Conservation (phyloP, 306 rosid genomes). For the Hippophae tibetana region DNA sequence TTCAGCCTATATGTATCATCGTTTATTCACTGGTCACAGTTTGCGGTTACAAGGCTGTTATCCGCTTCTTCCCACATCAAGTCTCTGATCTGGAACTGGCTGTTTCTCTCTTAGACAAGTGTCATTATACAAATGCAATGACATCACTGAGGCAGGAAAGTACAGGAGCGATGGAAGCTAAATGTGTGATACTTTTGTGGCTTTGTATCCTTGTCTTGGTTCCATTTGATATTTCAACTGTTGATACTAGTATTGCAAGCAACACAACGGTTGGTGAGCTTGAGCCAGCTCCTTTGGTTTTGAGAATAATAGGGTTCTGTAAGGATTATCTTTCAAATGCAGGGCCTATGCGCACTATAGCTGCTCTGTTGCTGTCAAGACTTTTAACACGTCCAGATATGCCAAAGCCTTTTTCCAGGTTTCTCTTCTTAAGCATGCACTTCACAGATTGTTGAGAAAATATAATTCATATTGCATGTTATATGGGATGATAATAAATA, state of each 20-base stretch:
- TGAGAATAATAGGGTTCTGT: constrained; percentile 69
- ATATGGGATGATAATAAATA: constrained; percentile 4
- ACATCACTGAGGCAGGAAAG: constrained; percentile 70
- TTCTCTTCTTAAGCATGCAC: constrained; percentile 4
- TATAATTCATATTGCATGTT: background rate
- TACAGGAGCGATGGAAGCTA: constrained; percentile 89
- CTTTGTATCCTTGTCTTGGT: constrained; percentile 83
- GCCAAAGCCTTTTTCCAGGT: constrained; percentile 85
- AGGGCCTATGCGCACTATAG: constrained; percentile 84
- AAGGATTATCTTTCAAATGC: constrained; percentile 81
- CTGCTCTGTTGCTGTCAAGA: constrained; percentile 76
- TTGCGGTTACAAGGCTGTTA: constrained; percentile 83
- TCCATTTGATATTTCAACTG: constrained; percentile 84
- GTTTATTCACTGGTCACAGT: constrained; percentile 68
- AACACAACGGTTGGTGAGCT: constrained; percentile 31
- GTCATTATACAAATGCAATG: constrained; percentile 44
- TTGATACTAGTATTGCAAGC: constrained; percentile 70
- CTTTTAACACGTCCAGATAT: constrained; percentile 95
- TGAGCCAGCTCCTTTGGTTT: constrained; percentile 68
- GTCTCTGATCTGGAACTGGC: constrained; percentile 96
- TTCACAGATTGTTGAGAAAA: constrained; percentile 4
- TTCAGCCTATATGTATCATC: constrained; percentile 74
- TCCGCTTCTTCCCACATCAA: constrained; percentile 88
- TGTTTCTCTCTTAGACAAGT: constrained; percentile 72
- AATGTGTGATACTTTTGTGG: constrained; percentile 88